phyloP scores from a whole-genome alignment of 129 eudicot species.

The Kitagawia praeruptora region DNA sequence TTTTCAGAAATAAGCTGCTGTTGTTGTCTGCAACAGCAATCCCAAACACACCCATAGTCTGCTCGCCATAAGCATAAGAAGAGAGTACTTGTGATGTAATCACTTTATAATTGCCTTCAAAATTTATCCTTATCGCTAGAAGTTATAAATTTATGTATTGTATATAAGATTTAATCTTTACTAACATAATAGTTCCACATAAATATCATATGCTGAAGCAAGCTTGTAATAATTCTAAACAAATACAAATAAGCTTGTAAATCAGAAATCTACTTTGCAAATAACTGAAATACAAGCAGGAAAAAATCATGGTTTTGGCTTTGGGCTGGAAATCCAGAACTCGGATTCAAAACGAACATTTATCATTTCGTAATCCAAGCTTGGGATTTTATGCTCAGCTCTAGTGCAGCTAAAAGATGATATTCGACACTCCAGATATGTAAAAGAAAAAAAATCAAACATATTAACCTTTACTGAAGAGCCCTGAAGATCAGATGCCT shows the following conservation, averaged over 20 bases:
- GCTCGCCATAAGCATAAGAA: background rate
- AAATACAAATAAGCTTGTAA: background rate
- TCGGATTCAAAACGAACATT: background rate
- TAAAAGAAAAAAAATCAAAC: background rate
- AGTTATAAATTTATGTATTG: background rate
- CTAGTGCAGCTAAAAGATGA: background rate
- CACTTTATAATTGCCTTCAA: background rate
- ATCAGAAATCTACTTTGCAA: background rate
- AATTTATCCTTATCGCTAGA: background rate
- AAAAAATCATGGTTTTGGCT: background rate
- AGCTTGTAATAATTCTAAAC: background rate
- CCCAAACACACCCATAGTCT: too few relatives aligned
- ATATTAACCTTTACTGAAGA: slow-evolving; percentile 66
- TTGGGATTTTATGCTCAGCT: background rate
- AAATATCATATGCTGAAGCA: background rate
- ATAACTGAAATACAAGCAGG: background rate
- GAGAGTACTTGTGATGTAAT: background rate
- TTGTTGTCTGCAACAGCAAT: too few relatives aligned
- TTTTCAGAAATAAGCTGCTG: too few relatives aligned
- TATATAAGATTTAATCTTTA: background rate
- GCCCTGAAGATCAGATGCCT: slow-evolving; percentile 80
- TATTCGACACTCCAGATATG: background rate
- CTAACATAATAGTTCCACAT: background rate
- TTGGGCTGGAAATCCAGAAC: background rate
- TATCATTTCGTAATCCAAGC: background rate